Evolutionary conservation across 805 yeast species (phyloP), one percentile per base, ranked within the genome.

Genomic region (Wickerhamomyces queroliae): DNA sequence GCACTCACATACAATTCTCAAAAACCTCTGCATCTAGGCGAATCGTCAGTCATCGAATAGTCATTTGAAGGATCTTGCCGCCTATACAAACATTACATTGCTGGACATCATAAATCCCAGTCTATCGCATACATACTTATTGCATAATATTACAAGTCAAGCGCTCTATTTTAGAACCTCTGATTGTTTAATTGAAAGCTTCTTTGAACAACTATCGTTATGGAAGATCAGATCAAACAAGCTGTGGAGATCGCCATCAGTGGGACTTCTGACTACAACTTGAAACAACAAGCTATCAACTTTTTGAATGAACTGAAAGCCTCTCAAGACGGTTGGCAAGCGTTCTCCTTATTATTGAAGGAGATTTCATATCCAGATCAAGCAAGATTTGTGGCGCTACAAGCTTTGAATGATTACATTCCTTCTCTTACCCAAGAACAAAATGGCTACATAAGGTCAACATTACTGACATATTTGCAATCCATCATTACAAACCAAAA

Each of bases 311-410:
- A 66, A 35, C 61, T 72, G 37, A 66, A 66, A 45, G 52, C 57
- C 9, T 69, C 76, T 11, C 48, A 61, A 4, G 66, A 69, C 36
- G 76, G 78, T 23, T 70, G 76, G 72, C 70, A 60, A 41, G 55
- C 70, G 8, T 66, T 73, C 42, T 51, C 68, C n/a, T 57, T 64
- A 7, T 48, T 73, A 34, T 55, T 70, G 41, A 53, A 63, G 22
- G 55, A 61, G 32, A 56, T 48, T 34, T 33, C 35, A 31, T 49
- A 50, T 18, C 42, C 50, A n/a, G 58, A 55, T 21, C 56, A 59
- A 47, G 47, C 50, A 3, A 46, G 58, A 37, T 55, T 55, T 29
- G 44, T 54, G 17, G 58, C 58, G 3, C 34, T 54, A n/a, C 60
- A 55, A 40, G 56, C 60, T 3, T 36, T 55, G 4, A 37, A 44